A percentile compares a stretch with the other conserved stretches of the same genome.
Evolutionary conservation across 1,139 yeast species (phyloP).

Genomic region (Suhomyces taliae): DNA sequence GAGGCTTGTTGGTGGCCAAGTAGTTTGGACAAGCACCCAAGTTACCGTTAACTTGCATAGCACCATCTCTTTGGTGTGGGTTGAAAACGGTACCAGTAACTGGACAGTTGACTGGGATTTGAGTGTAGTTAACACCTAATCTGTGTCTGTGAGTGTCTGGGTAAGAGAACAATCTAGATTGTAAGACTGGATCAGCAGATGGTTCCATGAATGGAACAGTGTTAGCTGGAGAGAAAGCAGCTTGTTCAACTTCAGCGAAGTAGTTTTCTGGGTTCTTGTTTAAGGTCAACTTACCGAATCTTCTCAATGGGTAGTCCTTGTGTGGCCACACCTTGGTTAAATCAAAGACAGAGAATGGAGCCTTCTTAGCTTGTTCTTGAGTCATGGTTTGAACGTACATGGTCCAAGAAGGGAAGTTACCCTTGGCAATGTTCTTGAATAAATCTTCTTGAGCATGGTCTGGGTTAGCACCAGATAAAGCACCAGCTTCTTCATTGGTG

Average conservation of each 20-base stretch:
- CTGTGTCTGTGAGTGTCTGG: slow-evolving; percentile 74
- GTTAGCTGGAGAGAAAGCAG: slow-evolving; percentile 81
- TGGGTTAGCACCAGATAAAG: slow-evolving; percentile 59
- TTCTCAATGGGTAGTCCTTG: slow-evolving; percentile 70
- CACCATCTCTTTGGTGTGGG: slow-evolving; percentile 84
- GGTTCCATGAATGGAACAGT: slow-evolving; percentile 84
- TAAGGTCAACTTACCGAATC: slow-evolving; percentile 67
- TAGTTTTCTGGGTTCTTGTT: slow-evolving; percentile 76
- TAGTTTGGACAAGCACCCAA: slow-evolving; percentile 84
- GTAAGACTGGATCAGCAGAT: slow-evolving; percentile 84
- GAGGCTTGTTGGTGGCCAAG: slow-evolving; percentile 58
- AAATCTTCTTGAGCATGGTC: slow-evolving; percentile 62
- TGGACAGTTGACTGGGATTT: slow-evolving; percentile 74
- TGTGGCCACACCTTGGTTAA: slow-evolving; percentile 84
- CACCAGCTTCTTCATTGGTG: slow-evolving; percentile 56
- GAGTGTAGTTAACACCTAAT: slow-evolving; percentile 69
- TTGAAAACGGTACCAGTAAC: slow-evolving; percentile 48
- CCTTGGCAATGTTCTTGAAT: slow-evolving; percentile 56
- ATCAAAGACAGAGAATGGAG: slow-evolving; percentile 62
- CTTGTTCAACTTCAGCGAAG: slow-evolving; percentile 81
- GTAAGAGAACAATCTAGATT: slow-evolving; percentile 80
- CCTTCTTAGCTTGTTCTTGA: slow-evolving; percentile 62
- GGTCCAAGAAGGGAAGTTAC: slow-evolving; percentile 65
- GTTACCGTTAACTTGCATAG: slow-evolving; percentile 81
- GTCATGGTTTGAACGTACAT: slow-evolving; percentile 73